These are phyloP conservation scores for Xylaria sp. DNA, from an alignment of 2,329 filamentous ascomycete species.

Conservation along the genomic window DNA sequence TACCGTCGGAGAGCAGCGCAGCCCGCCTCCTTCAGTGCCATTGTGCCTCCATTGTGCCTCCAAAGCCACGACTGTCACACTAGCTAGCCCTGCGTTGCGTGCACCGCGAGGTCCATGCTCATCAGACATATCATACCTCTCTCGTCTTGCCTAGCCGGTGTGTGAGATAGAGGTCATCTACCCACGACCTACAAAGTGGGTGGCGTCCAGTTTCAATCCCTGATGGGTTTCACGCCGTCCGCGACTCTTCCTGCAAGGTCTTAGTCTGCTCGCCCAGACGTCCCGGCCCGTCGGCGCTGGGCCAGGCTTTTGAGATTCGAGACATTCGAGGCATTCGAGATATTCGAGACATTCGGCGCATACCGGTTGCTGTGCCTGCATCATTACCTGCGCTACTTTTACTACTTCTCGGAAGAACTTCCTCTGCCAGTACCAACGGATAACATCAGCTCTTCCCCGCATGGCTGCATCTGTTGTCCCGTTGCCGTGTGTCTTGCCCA, in stretches of 20 bases:
- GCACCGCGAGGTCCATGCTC: not conserved
- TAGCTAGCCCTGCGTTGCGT: not conserved
- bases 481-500: conserved; percentile 32
- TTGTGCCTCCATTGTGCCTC: conserved; percentile 1
- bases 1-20: conserved; percentile 4
- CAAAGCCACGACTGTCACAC: not conserved
- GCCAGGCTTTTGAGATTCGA: conserved; percentile 31
- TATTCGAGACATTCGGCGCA: conserved; percentile 32
- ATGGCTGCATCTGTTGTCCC: conserved; percentile 20
- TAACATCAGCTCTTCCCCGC: conserved; percentile 36
- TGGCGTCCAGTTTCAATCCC: conserved; percentile 11
- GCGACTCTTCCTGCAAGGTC: conserved; percentile 11
- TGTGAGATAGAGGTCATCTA: not conserved
- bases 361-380: conserved; percentile 19
- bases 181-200: not conserved
- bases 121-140: not conserved
- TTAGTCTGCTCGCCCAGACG: conserved; percentile 6
- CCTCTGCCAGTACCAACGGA: conserved; percentile 13
- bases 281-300: conserved; percentile 12
- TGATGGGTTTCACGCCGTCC: conserved; percentile 8
- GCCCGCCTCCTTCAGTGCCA: conserved; percentile 12
- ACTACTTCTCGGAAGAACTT: conserved; percentile 8
- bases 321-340: conserved; percentile 9
- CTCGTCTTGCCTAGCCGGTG: not conserved
- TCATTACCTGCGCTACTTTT: conserved; percentile 2